These are phyloP conservation scores for Mariannaea sp. DNA, from an alignment of 2,329 filamentous ascomycete genomes.

Conservation along the genomic window DNA sequence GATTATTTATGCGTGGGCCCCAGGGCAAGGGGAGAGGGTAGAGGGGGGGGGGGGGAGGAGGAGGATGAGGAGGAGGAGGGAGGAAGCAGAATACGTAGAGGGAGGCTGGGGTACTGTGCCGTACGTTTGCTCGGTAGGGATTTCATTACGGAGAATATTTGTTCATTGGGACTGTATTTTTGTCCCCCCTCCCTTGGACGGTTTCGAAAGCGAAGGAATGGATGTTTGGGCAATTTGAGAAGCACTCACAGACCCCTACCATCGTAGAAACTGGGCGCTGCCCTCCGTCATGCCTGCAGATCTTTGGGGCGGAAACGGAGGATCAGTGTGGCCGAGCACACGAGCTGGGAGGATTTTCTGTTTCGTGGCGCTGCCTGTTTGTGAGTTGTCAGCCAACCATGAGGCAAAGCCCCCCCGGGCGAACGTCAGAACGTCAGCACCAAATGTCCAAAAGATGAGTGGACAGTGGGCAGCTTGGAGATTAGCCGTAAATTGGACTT, in stretches of 20 bases:
- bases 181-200: no score
- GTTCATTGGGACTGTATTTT: no score
- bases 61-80: background rate
- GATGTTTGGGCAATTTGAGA: background rate
- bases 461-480: no score
- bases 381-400: background rate
- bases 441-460: background rate
- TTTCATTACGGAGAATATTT: no score
- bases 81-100: no score
- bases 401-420: background rate
- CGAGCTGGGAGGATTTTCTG: no score
- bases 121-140: no score
- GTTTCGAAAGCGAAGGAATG: no score
- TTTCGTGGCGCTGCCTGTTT: background rate
- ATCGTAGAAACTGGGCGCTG: background rate
- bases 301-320: background rate
- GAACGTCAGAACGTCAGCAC: background rate
- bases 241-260: background rate
- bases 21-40: background rate
- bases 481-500: slow-evolving; percentile 8
- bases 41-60: background rate
- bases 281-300: background rate
- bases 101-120: no score
- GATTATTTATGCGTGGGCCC: background rate
- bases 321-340: no score